These are phyloP conservation scores for Aspergillus sp. DNA, from an alignment of 2,329 filamentous ascomycete species.

Conservation along the genomic window DNA sequence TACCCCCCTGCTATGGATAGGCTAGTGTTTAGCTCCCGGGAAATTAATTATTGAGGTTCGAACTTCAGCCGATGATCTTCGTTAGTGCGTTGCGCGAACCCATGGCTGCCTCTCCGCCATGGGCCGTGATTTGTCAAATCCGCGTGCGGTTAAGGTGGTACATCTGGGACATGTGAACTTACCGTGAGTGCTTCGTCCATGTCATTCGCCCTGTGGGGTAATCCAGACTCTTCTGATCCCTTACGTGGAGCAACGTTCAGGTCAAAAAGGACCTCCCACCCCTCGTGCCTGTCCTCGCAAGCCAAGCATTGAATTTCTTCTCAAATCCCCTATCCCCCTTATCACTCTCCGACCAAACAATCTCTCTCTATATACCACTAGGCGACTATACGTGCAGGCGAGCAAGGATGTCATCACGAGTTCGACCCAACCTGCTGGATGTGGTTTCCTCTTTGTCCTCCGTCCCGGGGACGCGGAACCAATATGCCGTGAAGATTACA, in stretches of 20 bases:
- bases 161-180: neutral
- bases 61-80: neutral
- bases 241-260: constrained; percentile 1
- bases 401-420: constrained; percentile 12
- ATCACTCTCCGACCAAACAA: neutral
- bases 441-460: constrained; percentile 19
- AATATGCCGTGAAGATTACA: constrained; percentile 19
- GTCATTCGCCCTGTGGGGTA: neutral
- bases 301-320: neutral
- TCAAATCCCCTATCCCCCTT: neutral
- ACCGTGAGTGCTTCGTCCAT: neutral
- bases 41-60: neutral
- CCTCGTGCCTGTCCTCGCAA: neutral
- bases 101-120: neutral
- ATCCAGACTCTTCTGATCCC: neutral
- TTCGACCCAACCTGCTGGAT: constrained; percentile 13
- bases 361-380: neutral
- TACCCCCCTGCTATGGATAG: neutral
- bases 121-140: neutral
- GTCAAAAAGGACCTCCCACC: neutral
- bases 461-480: constrained; percentile 14
- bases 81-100: neutral
- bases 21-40: neutral
- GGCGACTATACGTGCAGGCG: neutral
- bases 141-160: neutral